Conservation (phyloP, 1,139 yeast genomes). For the Scheffersomyces titani region DNA sequence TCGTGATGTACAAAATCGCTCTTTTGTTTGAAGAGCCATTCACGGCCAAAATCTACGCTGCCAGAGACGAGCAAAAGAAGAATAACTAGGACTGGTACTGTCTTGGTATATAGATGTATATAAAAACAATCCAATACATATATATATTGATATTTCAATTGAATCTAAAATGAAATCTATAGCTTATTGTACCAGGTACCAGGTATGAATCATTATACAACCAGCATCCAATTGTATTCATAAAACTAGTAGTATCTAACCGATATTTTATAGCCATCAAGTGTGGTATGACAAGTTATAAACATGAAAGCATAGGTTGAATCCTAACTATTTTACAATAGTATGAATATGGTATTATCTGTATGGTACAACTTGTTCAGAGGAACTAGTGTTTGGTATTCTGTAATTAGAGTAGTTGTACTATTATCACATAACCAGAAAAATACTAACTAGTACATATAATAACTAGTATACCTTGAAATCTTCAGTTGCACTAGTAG, state of each 20-base stretch:
- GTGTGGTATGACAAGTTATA: neutral
- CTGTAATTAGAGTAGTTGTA: too few relatives aligned
- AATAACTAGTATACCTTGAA: neutral
- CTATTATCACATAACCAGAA: neutral
- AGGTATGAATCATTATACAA: neutral
- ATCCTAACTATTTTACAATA: neutral
- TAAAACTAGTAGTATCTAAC: neutral
- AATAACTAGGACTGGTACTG: neutral
- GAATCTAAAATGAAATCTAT: too few relatives aligned
- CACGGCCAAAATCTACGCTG: slow-evolving; percentile 84
- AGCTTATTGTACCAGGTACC: too few relatives aligned
- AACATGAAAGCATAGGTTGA: neutral
- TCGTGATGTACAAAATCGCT: slow-evolving; percentile 80
- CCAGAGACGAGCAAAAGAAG: slow-evolving; percentile 45
- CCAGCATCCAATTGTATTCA: neutral
- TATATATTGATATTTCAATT: too few relatives aligned
- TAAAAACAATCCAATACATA: neutral
- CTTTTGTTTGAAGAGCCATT: slow-evolving; percentile 92
- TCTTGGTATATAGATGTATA: neutral
- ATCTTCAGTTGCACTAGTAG: slow-evolving; percentile 4
- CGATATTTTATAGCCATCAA: too few relatives aligned
- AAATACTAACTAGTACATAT: too few relatives aligned
- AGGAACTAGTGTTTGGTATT: too few relatives aligned
- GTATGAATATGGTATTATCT: too few relatives aligned
- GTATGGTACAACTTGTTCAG: too few relatives aligned